phyloP scores from a whole-genome alignment of 2,329 filamentous ascomycete species.

The Metarhizium guizhouense region DNA sequence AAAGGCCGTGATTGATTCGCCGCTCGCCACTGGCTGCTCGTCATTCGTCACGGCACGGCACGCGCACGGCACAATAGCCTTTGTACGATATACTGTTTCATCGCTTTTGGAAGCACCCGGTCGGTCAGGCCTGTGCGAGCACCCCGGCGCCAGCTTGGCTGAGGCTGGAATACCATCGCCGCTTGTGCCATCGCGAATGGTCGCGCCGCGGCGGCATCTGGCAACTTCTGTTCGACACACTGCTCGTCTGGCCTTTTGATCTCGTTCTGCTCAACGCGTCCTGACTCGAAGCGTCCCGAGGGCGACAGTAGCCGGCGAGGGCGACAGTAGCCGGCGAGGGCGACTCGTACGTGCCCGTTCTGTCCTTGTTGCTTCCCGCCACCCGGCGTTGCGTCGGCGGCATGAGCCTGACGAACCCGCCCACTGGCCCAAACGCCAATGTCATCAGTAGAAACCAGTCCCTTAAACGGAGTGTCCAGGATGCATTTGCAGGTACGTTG shows the following conservation, averaged over 20 bases:
- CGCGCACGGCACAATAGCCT: not conserved
- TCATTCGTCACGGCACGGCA: not conserved
- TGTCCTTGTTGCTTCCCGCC: not conserved
- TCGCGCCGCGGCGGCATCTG: no score
- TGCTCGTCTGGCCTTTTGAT: no score
- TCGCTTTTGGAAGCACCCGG: not conserved
- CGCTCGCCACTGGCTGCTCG: not conserved
- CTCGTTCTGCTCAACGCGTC: no score
- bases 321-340: no score
- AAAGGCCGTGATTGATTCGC: not conserved
- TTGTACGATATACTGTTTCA: not conserved
- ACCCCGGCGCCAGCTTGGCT: not conserved
- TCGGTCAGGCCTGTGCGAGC: not conserved
- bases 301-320: no score
- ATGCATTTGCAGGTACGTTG: slow-evolving; percentile 47
- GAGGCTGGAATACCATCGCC: no score
- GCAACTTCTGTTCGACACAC: no score
- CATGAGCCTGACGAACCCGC: slow-evolving; percentile 48
- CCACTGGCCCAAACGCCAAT: slow-evolving; percentile 40
- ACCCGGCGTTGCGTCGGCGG: not conserved
- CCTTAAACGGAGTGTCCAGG: slow-evolving; percentile 51
- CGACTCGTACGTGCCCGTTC: no score
- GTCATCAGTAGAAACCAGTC: slow-evolving; percentile 30
- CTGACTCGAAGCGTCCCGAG: no score
- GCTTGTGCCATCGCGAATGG: no score